phyloP scores from a whole-genome alignment of 805 yeast species.

The Torulaspora franciscae region DNA sequence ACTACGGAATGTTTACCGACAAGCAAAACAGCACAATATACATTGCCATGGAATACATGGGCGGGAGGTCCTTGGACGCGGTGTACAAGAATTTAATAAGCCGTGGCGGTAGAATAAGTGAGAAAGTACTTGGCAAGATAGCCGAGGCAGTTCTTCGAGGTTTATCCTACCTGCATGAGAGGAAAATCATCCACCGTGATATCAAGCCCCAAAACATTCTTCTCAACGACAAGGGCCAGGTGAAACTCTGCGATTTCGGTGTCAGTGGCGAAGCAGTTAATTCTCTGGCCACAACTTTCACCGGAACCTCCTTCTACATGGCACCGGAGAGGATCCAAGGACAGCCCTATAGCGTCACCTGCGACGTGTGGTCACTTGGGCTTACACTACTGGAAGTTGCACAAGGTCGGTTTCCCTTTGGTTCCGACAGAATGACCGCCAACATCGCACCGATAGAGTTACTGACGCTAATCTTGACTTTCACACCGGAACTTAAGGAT shows the following conservation, averaged over 20 bases:
- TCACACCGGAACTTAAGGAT: conserved; percentile 74
- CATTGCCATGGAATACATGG: conserved; percentile 97
- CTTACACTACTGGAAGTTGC: conserved; percentile 90
- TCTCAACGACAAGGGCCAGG: conserved; percentile 68
- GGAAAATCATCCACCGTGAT: conserved; percentile 88
- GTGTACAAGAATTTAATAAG: conserved; percentile 72
- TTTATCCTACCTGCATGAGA: conserved; percentile 78
- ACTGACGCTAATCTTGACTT: conserved; percentile 71
- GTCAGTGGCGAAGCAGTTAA: conserved; percentile 96
- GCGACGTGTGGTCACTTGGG: conserved; percentile 97
- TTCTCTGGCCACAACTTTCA: conserved; percentile 91
- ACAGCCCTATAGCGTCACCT: conserved; percentile 88
- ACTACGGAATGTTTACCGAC: conserved; percentile 86
- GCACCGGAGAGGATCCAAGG: conserved; percentile 98
- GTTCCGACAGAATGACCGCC: conserved; percentile 41
- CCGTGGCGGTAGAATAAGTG: conserved; percentile 84
- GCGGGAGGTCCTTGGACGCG: conserved; percentile 85
- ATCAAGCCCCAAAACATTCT: conserved; percentile 93
- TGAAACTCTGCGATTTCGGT: conserved; percentile 94
- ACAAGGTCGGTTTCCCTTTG: conserved; percentile 82
- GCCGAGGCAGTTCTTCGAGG: conserved; percentile 85
- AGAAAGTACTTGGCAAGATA: conserved; percentile 84
- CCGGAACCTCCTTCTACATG: conserved; percentile 97
- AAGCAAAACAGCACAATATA: conserved; percentile 75
- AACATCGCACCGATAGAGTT: conserved; percentile 80